A percentile compares a stretch with the other conserved stretches of the same genome.
Conservation (phyloP, 1,139 yeast genomes). For the Geotrichum fermentans region DNA sequence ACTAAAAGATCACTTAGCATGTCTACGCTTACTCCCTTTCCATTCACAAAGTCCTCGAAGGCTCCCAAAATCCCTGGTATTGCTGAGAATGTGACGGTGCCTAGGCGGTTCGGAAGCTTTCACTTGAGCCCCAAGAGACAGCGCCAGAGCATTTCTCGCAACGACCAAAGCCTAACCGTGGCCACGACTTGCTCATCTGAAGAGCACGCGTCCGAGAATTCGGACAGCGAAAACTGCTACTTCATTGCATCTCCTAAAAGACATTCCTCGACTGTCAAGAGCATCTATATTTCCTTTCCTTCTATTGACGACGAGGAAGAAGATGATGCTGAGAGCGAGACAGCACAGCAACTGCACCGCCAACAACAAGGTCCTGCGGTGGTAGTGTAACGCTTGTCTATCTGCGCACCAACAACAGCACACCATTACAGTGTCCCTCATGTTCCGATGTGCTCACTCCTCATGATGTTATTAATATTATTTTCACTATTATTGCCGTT, state of each 20-base stretch:
- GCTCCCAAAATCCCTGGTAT: background rate
- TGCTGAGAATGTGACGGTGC: background rate
- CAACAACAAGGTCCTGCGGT: background rate
- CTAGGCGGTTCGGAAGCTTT: background rate
- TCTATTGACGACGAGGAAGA: slow-evolving; percentile 21
- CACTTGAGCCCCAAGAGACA: background rate
- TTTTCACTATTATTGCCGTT: too few relatives aligned
- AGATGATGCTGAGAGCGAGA: slow-evolving; percentile 14
- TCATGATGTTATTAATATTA: too few relatives aligned
- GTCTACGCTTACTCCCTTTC: slow-evolving; percentile 4
- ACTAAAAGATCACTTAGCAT: slow-evolving; percentile 5
- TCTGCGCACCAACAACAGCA: background rate
- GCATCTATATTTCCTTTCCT: slow-evolving; percentile 23
- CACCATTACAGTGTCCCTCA: too few relatives aligned
- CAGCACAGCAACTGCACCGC: background rate
- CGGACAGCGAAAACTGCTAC: too few relatives aligned
- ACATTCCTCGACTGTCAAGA: background rate
- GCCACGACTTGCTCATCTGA: too few relatives aligned
- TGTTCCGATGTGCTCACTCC: too few relatives aligned
- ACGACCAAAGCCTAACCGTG: slow-evolving; percentile 5
- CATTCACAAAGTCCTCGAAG: background rate
- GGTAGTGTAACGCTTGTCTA: too few relatives aligned
- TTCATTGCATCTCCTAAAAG: background rate
- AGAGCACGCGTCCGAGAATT: too few relatives aligned
- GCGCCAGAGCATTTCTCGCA: slow-evolving; percentile 2